Conservation (phyloP, 306 rosid genomes). For the Casuarina equisetifolia region DNA sequence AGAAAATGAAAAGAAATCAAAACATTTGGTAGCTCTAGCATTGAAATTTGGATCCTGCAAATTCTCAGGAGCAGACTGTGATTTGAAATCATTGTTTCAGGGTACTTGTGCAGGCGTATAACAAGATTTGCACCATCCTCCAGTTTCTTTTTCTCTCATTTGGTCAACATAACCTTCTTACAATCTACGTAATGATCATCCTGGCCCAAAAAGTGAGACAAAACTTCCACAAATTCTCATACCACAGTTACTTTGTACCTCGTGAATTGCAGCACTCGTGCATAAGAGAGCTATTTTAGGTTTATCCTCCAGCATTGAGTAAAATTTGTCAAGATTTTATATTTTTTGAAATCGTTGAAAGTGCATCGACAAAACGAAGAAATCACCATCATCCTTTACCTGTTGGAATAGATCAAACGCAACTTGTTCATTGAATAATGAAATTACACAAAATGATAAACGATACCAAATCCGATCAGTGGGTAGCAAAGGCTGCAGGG, state of each 20-base stretch:
- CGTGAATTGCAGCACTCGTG: slow-evolving; percentile 72
- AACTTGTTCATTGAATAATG: not conserved
- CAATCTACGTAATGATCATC: slow-evolving; percentile 23
- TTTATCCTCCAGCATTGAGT: slow-evolving; percentile 55
- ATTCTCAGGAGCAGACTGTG: slow-evolving; percentile 61
- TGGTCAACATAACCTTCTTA: slow-evolving; percentile 56
- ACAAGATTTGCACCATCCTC: slow-evolving; percentile 54
- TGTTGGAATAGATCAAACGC: slow-evolving; percentile 27
- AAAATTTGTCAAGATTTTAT: slow-evolving; percentile 47
- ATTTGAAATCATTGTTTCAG: slow-evolving; percentile 78
- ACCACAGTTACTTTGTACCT: slow-evolving; percentile 38
- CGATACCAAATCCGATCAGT: not conserved
- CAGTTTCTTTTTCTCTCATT: slow-evolving; percentile 37
- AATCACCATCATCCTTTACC: slow-evolving; percentile 51
- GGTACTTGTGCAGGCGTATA: slow-evolving; percentile 77
- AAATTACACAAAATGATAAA: not conserved
- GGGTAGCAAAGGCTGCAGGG: not conserved
- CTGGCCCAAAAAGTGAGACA: slow-evolving; percentile 12
- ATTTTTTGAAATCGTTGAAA: slow-evolving; percentile 54
- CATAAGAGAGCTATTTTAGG: slow-evolving; percentile 76
- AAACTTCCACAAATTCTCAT: not conserved
- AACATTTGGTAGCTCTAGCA: slow-evolving; percentile 62
- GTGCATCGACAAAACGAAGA: slow-evolving; percentile 57
- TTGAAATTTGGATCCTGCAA: slow-evolving; percentile 56
- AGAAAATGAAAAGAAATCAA: slow-evolving; percentile 75